Evolutionary conservation across 768 basidiomycete species (phyloP).

Genomic region (Cubamyces sp.): DNA sequence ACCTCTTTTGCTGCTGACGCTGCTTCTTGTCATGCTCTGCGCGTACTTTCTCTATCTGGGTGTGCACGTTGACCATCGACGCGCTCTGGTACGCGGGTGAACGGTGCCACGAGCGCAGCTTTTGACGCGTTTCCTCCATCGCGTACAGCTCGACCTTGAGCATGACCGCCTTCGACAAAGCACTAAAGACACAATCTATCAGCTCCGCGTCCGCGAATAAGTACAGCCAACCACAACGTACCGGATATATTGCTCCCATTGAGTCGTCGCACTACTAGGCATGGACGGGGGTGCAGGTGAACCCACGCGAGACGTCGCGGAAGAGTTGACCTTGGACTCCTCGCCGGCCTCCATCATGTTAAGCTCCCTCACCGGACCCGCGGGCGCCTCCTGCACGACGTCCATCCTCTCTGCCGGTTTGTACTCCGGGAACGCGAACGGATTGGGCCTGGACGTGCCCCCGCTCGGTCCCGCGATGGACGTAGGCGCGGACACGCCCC

Average conservation of each 20-base stretch:
- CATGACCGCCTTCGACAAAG: constrained; percentile 10
- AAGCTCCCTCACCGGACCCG: background rate
- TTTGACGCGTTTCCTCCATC: constrained; percentile 5
- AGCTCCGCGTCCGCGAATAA: background rate
- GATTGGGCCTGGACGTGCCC: constrained; percentile 5
- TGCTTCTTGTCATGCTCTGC: constrained; percentile 5
- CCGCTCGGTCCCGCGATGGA: constrained; percentile 6
- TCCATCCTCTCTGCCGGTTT: constrained; percentile 13
- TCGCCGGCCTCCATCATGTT: constrained; percentile 5
- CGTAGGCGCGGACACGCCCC: constrained; percentile 3
- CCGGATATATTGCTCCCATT: constrained; percentile 16
- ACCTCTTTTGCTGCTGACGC: background rate
- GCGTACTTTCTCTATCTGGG: background rate
- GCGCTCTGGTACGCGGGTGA: constrained; percentile 7
- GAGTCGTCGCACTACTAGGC: background rate
- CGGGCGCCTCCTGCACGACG: background rate
- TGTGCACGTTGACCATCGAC: constrained; percentile 7
- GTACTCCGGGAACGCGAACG: constrained; percentile 18
- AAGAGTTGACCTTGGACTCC: background rate
- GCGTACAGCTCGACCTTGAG: constrained; percentile 4
- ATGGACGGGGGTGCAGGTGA: background rate
- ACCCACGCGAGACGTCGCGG: background rate
- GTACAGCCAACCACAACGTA: background rate
- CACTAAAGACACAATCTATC: background rate
- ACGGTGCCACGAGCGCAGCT: constrained; percentile 5